These are phyloP conservation scores for Pichia sp. DNA, from an alignment of 1,139 yeast species.

Conservation along the genomic window DNA sequence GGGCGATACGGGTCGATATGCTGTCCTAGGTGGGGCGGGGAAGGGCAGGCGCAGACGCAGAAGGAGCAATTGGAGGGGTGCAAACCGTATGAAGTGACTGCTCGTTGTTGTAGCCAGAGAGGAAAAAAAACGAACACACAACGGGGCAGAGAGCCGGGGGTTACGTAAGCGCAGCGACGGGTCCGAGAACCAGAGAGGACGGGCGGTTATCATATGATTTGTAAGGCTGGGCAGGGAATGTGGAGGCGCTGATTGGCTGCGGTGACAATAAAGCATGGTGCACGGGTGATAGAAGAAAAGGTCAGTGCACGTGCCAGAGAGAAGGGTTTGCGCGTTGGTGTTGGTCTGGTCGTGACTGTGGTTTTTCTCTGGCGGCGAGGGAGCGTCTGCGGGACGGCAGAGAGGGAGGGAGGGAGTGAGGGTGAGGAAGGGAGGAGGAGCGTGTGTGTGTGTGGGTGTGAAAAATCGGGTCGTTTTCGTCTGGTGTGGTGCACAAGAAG, in stretches of 20 bases:
- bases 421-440: neutral
- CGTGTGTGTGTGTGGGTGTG: too few species aligned
- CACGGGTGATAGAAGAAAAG: neutral
- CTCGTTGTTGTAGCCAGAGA: neutral
- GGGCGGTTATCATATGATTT: neutral
- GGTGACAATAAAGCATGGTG: too few species aligned
- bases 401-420: neutral
- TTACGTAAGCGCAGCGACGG: constrained; percentile 6
- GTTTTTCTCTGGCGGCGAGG: neutral
- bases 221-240: neutral
- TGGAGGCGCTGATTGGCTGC: neutral
- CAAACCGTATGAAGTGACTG: neutral
- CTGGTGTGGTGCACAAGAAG: neutral
- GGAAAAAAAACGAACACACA: neutral
- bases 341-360: neutral
- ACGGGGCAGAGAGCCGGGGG: neutral
- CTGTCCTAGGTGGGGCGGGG: neutral
- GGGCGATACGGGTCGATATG: neutral
- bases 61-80: neutral
- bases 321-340: neutral
- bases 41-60: neutral
- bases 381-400: neutral
- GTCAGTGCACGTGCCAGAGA: neutral
- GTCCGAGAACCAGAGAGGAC: too few species aligned
- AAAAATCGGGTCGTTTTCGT: neutral